Conservation (phyloP, 257 asterid genomes). For the Datura wrightii region DNA sequence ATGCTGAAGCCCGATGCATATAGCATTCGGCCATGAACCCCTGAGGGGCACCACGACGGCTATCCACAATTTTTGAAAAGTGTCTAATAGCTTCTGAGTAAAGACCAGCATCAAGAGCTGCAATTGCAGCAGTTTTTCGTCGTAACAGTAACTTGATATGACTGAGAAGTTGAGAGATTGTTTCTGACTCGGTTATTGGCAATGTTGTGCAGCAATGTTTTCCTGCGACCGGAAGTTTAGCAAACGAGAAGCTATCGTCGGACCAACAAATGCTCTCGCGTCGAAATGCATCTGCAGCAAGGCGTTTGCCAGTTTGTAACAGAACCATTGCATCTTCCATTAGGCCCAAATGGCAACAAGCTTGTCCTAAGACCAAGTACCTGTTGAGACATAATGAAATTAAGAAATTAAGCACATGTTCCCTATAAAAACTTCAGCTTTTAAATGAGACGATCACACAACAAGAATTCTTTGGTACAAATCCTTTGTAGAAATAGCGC, state of each 20-base stretch:
- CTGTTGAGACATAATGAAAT: slow-evolving; percentile 37
- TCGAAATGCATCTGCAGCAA: slow-evolving; percentile 64
- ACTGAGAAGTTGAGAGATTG: slow-evolving; percentile 58
- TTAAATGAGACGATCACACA: background rate
- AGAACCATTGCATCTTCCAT: slow-evolving; percentile 68
- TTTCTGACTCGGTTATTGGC: slow-evolving; percentile 54
- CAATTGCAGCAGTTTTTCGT: slow-evolving; percentile 69
- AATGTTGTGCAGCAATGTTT: slow-evolving; percentile 41
- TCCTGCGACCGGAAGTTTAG: slow-evolving; percentile 47
- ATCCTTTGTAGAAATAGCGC: background rate
- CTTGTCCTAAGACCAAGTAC: slow-evolving; percentile 62
- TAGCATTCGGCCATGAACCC: slow-evolving; percentile 71
- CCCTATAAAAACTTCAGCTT: background rate
- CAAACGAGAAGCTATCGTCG: slow-evolving; percentile 68
- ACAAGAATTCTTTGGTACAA: background rate
- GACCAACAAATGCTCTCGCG: slow-evolving; percentile 66
- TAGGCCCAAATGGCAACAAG: slow-evolving; percentile 63
- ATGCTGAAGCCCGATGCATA: slow-evolving; percentile 66
- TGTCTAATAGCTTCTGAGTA: slow-evolving; percentile 65
- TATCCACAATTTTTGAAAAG: slow-evolving; percentile 68
- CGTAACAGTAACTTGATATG: slow-evolving; percentile 71
- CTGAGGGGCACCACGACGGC: slow-evolving; percentile 73
- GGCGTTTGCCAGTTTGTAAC: slow-evolving; percentile 62
- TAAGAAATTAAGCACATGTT: background rate
- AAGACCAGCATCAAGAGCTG: slow-evolving; percentile 74